Evolutionary conservation across 805 yeast species (phyloP), one percentile per base, ranked within the genome.

Genomic region (Hanseniaspora singularis): DNA sequence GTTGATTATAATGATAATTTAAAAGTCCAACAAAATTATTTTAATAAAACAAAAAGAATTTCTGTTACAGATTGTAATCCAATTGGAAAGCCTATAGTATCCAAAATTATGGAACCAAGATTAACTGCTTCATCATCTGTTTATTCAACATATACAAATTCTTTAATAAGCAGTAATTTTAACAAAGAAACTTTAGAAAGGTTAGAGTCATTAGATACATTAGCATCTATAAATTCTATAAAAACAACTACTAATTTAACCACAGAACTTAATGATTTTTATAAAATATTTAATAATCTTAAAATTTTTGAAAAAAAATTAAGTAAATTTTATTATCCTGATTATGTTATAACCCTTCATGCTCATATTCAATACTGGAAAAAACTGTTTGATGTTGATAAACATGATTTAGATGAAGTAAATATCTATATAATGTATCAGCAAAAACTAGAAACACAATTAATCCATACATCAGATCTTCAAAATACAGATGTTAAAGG

Each of bases 351-450:
- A 6, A 23, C 22, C 4, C 18, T 39, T 8, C 15, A 22, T 15
- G 28, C 4, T 9, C 7, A 39, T 20, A 38, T 30, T 3, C 14
- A 14, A 26, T 18, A 27, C 3, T 46, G 49, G 49, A 15, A 28
- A 15, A 15, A 20, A 22, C 12, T 47, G 27, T 28, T 27, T 23
- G 39, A 28, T 19, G 6, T 33, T 9, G 33, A 12, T 4, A 16
- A 46, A 22, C 18, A 23, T 8, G 19, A 23, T 7, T 15, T 27
- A 3, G 9, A 24, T 1, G 19, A 24, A 20, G 7, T 9, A 8
- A 40, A 33, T 15, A 40, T 47, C 15, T 41, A 47, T 47, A 34
- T 30, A 15, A 24, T 36, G 30, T 47, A 47, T 15, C 24, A 40
- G 14, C 41, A 47, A 24, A 47, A 47, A 32, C 7, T 47, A 6